Base-by-base conservation (phyloP, 176 grass and related monocot species). In the Lolium perenne region DNA sequence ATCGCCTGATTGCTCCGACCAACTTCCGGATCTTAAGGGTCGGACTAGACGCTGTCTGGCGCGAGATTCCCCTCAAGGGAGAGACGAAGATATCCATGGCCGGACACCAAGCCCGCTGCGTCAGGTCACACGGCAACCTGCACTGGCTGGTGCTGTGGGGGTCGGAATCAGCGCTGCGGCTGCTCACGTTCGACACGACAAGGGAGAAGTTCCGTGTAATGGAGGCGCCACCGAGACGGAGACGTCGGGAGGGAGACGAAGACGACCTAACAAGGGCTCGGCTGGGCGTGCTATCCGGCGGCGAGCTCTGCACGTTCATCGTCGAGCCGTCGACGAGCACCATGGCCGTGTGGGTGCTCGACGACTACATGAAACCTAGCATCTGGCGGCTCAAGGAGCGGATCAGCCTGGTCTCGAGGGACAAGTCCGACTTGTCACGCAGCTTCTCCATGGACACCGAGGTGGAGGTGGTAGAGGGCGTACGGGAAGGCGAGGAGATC, bases 101-200 rank as follows among this genome's bases (percentile, higher is more conserved):
- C 18, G 1, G 7, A 7, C 1, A 43, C 38, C 35, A 71, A n/a
- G 38, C 56, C 57, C 67, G 53, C 40, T 55, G 8, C 22, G 15
- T 74, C 21, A 61, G 16, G 45, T 2, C 26, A 22, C 69, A 59
- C 9, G 81, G 40, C 2, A 60, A 60, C 53, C 2, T 83, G 54
- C 82, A 74, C 23, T 84, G 82, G 82, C 40, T 74, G 1, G 70
- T 74, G 8, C 68, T 46, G 38, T 23, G 15, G 8, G 68, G 3
- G 15, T 60, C 69, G 1, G 69, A 22, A 12, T 26, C 22, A 63
- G 17, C 1, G 8, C 5, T 20, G 70, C 6, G 10, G 10, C 1
- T 84, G 40, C 82, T 84, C 82, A 21, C 18, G 55, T 84, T 74
- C 69, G 22, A 74, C 54, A 16, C 41, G 9, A 16, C 21, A 6